phyloP scores from a whole-genome alignment of 2,329 filamentous ascomycete genomes.

The Aotearoamyces nothofagi region DNA sequence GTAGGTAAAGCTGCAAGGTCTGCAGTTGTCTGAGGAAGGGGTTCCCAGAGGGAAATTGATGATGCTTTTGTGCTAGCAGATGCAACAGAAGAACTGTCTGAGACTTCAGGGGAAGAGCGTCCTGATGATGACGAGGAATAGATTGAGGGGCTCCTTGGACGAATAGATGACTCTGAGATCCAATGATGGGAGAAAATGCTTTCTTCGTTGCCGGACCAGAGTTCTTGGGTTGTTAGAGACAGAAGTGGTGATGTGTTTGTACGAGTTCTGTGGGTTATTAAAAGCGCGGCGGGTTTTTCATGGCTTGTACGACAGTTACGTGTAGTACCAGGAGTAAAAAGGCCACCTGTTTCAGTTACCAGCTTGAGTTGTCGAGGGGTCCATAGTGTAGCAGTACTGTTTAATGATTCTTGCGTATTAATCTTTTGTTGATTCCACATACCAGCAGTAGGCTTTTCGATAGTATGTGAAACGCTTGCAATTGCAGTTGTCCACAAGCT shows the following conservation, averaged over 20 bases:
- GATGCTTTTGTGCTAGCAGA: conserved; percentile 20
- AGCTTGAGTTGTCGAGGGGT: background rate
- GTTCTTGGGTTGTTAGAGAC: conserved; percentile 10
- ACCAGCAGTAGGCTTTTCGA: conserved; percentile 2
- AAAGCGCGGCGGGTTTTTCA: background rate
- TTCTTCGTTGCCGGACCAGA: conserved; percentile 11
- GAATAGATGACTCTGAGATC: conserved; percentile 19
- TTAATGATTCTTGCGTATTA: too few species aligned
- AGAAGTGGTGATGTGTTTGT: conserved; percentile 3
- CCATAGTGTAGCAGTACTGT: background rate
- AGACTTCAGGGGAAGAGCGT: conserved; percentile 12
- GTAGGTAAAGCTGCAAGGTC: too few species aligned
- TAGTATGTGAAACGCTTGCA: conserved; percentile 2
- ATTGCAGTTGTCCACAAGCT: conserved; percentile 6
- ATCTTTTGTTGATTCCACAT: background rate
- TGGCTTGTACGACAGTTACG: background rate
- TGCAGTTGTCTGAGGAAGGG: too few species aligned
- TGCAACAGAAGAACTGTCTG: conserved; percentile 16
- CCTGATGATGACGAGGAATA: conserved; percentile 16
- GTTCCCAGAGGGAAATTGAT: too few species aligned
- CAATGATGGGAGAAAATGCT: conserved; percentile 13
- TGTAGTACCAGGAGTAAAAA: background rate
- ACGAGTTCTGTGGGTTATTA: conserved; percentile 4
- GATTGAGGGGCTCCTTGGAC: conserved; percentile 15
- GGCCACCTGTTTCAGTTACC: background rate